Evolutionary conservation across 768 basidiomycete species (phyloP).

Genomic region (Hygrophorus pudorinus): DNA sequence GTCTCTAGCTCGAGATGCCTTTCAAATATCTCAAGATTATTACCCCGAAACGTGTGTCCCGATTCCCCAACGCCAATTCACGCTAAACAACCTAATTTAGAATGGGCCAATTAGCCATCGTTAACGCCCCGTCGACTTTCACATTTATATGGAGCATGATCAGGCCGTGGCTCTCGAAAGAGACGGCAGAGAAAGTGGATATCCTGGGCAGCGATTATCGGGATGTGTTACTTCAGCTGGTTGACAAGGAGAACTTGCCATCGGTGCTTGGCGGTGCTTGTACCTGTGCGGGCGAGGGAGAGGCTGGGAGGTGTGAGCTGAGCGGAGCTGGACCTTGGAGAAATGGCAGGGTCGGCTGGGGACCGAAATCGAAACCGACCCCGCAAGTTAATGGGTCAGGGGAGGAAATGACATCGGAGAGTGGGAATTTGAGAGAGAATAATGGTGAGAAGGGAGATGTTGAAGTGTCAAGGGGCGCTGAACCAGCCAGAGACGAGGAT

Average conservation of each 20-base stretch:
- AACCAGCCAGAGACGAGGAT: too few relatives aligned
- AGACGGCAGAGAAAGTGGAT: constrained; percentile 58
- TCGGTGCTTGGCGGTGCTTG: constrained; percentile 54
- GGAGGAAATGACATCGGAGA: too few relatives aligned
- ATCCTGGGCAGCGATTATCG: constrained; percentile 56
- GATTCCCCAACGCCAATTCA: neutral
- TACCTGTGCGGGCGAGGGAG: constrained; percentile 42
- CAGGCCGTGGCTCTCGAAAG: constrained; percentile 65
- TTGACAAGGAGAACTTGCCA: constrained; percentile 60
- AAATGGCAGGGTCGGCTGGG: constrained; percentile 45
- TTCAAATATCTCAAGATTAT: constrained; percentile 73
- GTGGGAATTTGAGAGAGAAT: too few relatives aligned
- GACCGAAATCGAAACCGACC: constrained; percentile 24
- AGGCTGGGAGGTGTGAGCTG: constrained; percentile 35
- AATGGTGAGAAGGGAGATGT: too few relatives aligned
- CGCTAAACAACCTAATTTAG: constrained; percentile 22
- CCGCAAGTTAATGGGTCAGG: too few relatives aligned
- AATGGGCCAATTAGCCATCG: constrained; percentile 62
- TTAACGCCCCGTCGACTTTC: constrained; percentile 68
- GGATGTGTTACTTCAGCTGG: constrained; percentile 41
- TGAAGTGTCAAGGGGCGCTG: too few relatives aligned
- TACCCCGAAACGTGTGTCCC: constrained; percentile 62
- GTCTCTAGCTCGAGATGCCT: constrained; percentile 45
- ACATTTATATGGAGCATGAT: constrained; percentile 62
- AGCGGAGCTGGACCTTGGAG: constrained; percentile 67